Conservation (phyloP, 1,139 yeast species). For the Yamadazyma buinensis region DNA sequence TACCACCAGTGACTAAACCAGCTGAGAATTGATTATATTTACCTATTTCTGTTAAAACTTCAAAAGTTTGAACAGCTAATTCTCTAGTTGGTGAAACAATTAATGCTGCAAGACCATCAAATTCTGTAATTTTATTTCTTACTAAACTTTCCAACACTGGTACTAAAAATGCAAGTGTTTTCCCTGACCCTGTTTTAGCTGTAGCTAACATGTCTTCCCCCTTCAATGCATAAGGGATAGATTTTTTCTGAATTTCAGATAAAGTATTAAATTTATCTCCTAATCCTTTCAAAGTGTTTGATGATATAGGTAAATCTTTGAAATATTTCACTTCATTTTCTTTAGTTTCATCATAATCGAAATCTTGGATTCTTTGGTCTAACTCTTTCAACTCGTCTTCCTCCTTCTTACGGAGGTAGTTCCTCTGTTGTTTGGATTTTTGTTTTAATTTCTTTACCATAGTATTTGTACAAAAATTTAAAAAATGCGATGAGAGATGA, state of each 20-base stretch:
- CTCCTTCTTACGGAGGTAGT: slow-evolving; percentile 31
- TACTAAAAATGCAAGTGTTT: slow-evolving; percentile 84
- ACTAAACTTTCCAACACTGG: slow-evolving; percentile 77
- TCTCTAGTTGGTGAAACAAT: slow-evolving; percentile 93
- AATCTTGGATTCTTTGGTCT: slow-evolving; percentile 46
- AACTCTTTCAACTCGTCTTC: slow-evolving; percentile 43
- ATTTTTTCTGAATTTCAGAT: slow-evolving; percentile 82
- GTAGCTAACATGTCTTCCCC: slow-evolving; percentile 88
- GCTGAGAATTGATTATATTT: slow-evolving; percentile 79
- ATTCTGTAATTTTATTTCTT: slow-evolving; percentile 76
- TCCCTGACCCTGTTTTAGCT: slow-evolving; percentile 96
- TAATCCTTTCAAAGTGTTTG: slow-evolving; percentile 65
- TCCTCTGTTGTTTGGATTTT: slow-evolving; percentile 17
- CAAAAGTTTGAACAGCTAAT: slow-evolving; percentile 89
- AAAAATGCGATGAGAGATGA: slow-evolving; percentile 5
- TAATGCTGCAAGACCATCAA: slow-evolving; percentile 90
- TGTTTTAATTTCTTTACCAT: slow-evolving; percentile 24
- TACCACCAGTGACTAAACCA: slow-evolving; percentile 95
- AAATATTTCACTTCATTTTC: slow-evolving; percentile 36
- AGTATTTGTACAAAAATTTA: neutral
- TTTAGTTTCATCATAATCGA: slow-evolving; percentile 47
- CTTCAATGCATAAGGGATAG: slow-evolving; percentile 74
- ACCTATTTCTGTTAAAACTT: slow-evolving; percentile 83
- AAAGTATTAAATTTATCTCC: slow-evolving; percentile 66
- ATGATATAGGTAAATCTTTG: slow-evolving; percentile 72